Evolutionary conservation across 2,329 filamentous ascomycete species (phyloP).

Genomic region (Cytospora chrysosperma): DNA sequence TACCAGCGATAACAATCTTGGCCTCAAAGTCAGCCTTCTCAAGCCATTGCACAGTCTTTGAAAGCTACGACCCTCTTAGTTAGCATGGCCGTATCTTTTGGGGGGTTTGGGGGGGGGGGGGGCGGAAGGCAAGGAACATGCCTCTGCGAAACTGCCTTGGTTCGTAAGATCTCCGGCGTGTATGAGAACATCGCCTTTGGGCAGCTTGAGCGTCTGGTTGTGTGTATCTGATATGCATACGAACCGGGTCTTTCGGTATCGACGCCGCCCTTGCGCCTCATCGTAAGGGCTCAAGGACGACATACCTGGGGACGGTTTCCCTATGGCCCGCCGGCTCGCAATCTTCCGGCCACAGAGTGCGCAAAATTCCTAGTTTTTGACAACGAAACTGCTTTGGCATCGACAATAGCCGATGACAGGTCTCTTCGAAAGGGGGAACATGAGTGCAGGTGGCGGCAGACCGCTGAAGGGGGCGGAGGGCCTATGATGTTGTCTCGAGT

Average conservation of each 20-base stretch:
- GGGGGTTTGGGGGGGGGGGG: no score
- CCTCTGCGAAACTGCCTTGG: constrained; percentile 61
- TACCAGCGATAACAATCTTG: constrained; percentile 71
- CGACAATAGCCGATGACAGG: neutral
- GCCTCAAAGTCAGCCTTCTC: constrained; percentile 65
- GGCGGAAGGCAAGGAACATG: constrained; percentile 27
- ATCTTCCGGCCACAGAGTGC: constrained; percentile 5
- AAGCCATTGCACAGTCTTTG: constrained; percentile 64
- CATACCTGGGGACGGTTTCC: neutral
- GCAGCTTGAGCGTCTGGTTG: constrained; percentile 63
- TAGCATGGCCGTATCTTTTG: neutral
- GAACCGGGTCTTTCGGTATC: constrained; percentile 56
- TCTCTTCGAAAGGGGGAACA: neutral
- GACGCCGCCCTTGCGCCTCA: constrained; percentile 4
- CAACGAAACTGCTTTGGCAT: neutral
- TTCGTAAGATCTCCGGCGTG: constrained; percentile 78
- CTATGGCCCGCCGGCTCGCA: neutral
- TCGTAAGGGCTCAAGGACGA: neutral
- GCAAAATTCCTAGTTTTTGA: neutral
- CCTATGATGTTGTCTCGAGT: neutral
- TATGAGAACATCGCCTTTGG: constrained; percentile 70
- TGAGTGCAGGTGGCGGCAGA: neutral
- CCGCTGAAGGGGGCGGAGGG: neutral
- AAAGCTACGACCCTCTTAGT: constrained; percentile 41
- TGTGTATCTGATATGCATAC: constrained; percentile 79